These are phyloP conservation scores for Fusarium tjaetaba DNA, from an alignment of 2,329 filamentous ascomycete species.

Conservation along the genomic window DNA sequence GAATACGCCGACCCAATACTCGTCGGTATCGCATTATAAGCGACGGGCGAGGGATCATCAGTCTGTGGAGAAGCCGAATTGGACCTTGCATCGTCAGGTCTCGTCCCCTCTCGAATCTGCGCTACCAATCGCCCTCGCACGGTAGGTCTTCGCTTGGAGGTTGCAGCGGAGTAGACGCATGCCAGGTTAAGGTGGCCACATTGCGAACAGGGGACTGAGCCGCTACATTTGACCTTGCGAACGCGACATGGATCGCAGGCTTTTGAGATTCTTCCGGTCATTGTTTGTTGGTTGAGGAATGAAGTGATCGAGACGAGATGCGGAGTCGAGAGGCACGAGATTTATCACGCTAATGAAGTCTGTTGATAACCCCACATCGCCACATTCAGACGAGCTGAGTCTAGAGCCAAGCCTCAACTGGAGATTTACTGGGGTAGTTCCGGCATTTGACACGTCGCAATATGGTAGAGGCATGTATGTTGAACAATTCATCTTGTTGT, in stretches of 20 bases:
- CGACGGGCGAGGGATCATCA: constrained; percentile 8
- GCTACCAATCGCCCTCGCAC: constrained; percentile 50
- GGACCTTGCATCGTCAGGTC: constrained; percentile 27
- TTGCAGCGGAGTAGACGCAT: constrained; percentile 48
- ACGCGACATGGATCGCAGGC: constrained; percentile 53
- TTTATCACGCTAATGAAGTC: not conserved
- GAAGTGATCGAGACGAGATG: not conserved
- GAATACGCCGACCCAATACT: constrained; percentile 34
- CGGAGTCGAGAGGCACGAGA: not conserved
- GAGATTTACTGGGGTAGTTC: not conserved
- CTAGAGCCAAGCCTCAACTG: not conserved
- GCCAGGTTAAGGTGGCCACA: constrained; percentile 49
- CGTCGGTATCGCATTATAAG: constrained; percentile 6
- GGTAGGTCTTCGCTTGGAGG: constrained; percentile 48
- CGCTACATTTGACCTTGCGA: constrained; percentile 52
- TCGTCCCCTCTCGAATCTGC: constrained; percentile 46
- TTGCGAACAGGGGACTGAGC: constrained; percentile 47
- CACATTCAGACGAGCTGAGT: not conserved
- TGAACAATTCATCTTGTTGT: not conserved
- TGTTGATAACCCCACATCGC: constrained; percentile 1
- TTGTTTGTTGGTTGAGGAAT: not conserved
- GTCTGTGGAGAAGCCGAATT: constrained; percentile 17
- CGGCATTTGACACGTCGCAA: too few species aligned
- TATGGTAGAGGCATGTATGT: too few species aligned
- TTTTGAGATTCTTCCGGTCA: constrained; percentile 33